Evolutionary conservation across 257 asterid species (phyloP).

Genomic region (Leptodermis oblonga): DNA sequence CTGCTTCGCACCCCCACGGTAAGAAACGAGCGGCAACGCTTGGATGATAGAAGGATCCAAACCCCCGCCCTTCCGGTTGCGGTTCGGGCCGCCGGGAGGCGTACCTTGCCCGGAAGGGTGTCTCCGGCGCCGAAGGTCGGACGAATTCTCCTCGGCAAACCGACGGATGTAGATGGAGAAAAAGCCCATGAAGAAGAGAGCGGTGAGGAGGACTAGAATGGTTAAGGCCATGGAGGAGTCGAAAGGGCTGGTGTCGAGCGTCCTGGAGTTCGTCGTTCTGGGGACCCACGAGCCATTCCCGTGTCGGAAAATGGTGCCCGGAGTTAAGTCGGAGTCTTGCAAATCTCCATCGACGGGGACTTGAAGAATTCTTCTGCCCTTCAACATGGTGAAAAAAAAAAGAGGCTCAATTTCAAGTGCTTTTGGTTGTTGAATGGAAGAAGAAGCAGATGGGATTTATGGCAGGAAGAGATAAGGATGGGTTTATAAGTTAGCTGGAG

Average conservation of each 20-base stretch:
- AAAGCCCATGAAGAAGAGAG: conserved; percentile 58
- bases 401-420: too few species aligned
- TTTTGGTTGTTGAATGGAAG: too few species aligned
- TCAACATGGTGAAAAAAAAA: background rate
- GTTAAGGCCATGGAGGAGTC: conserved; percentile 63
- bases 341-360: background rate
- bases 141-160: conserved; percentile 21
- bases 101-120: conserved; percentile 14
- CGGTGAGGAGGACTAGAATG: conserved; percentile 48
- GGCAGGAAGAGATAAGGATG: background rate
- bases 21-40: conserved; percentile 51
- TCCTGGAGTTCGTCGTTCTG: conserved; percentile 12
- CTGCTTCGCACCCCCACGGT: conserved; percentile 44
- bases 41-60: conserved; percentile 36
- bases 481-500: background rate
- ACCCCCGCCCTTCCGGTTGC: conserved; percentile 33
- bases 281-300: background rate
- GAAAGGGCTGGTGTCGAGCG: conserved; percentile 26
- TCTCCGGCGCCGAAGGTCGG: conserved; percentile 18
- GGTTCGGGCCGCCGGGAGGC: background rate
- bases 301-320: conserved; percentile 4
- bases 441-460: background rate
- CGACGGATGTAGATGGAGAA: conserved; percentile 73
- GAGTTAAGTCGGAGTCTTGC: background rate
- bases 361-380: conserved; percentile 2